Conservation (phyloP, 108 stramenopile species). For the Epithemia pelagica region DNA sequence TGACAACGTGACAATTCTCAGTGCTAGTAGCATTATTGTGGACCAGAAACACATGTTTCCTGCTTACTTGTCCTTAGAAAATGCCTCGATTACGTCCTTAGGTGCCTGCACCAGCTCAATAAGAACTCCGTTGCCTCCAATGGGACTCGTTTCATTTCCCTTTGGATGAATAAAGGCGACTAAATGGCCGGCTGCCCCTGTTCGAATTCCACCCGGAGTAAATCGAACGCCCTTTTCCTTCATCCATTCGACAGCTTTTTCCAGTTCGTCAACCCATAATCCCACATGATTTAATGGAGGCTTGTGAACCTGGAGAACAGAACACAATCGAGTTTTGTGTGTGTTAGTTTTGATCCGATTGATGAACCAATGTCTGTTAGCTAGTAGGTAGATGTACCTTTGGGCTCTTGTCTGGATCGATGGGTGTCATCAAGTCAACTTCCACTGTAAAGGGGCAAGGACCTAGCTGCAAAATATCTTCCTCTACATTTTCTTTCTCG, state of each 20-base stretch:
- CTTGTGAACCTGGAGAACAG: constrained; percentile 84
- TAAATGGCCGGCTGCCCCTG: constrained; percentile 91
- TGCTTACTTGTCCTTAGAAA: too few species aligned
- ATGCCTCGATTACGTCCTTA: constrained; percentile 65
- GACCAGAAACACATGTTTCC: too few species aligned
- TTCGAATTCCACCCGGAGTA: constrained; percentile 88
- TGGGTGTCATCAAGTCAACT: constrained; percentile 95
- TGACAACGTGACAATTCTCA: too few species aligned
- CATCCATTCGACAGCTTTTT: constrained; percentile 83
- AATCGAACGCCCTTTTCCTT: constrained; percentile 71
- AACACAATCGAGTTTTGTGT: constrained; percentile 11
- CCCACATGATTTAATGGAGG: constrained; percentile 97
- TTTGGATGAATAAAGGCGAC: constrained; percentile 98
- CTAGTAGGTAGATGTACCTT: too few species aligned
- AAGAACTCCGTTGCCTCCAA: constrained; percentile 90
- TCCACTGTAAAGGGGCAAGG: constrained; percentile 74
- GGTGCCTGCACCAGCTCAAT: constrained; percentile 98
- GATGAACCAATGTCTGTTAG: not conserved
- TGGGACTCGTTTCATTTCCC: constrained; percentile 80
- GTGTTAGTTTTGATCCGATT: not conserved
- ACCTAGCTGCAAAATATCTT: constrained; percentile 91
- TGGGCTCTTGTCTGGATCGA: constrained; percentile 71
- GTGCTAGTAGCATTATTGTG: too few species aligned
- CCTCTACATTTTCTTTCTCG: constrained; percentile 94
- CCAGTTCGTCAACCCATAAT: constrained; percentile 94